Conservation (phyloP, 1,284 basidiomycete species). For the Peniophora sp. region DNA sequence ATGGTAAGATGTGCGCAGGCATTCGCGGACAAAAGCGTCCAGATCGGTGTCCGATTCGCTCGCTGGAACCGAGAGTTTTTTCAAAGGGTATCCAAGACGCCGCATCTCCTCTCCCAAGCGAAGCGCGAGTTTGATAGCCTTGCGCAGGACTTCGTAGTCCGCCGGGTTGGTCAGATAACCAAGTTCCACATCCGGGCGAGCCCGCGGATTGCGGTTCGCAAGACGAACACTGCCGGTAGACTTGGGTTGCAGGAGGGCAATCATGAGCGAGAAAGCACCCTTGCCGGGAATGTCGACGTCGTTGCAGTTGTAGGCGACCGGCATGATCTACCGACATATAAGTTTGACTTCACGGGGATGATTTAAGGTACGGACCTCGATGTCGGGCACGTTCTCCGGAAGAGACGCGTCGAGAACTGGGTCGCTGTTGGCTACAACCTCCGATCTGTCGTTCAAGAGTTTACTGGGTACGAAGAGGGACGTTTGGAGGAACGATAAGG, state of each 20-base stretch:
- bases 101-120: slow-evolving; percentile 22
- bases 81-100: slow-evolving; percentile 22
- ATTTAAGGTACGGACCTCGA: slow-evolving; percentile 12
- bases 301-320: slow-evolving; percentile 12
- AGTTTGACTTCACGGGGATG: no score
- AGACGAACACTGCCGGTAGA: slow-evolving; percentile 26
- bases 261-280: slow-evolving; percentile 21
- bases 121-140: slow-evolving; percentile 17
- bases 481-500: slow-evolving; percentile 19
- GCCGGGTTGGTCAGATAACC: slow-evolving; percentile 17
- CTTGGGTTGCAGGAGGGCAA: slow-evolving; percentile 21
- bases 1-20: slow-evolving; percentile 25
- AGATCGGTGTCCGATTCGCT: slow-evolving; percentile 17
- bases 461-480: slow-evolving; percentile 17
- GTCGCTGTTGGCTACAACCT: slow-evolving; percentile 1
- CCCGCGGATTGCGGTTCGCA: slow-evolving; percentile 22
- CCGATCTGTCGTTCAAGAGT: slow-evolving; percentile 17
- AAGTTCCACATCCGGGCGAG: slow-evolving; percentile 22
- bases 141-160: slow-evolving; percentile 19
- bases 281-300: slow-evolving; percentile 12
- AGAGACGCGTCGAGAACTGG: slow-evolving; percentile 12
- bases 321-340: slow-evolving; percentile 19
- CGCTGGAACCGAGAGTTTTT: slow-evolving; percentile 21
- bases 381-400: slow-evolving; percentile 22
- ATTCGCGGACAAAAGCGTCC: slow-evolving; percentile 18